phyloP scores from a whole-genome alignment of 116 monocot genomes.

The Dioscorea cayenensis region DNA sequence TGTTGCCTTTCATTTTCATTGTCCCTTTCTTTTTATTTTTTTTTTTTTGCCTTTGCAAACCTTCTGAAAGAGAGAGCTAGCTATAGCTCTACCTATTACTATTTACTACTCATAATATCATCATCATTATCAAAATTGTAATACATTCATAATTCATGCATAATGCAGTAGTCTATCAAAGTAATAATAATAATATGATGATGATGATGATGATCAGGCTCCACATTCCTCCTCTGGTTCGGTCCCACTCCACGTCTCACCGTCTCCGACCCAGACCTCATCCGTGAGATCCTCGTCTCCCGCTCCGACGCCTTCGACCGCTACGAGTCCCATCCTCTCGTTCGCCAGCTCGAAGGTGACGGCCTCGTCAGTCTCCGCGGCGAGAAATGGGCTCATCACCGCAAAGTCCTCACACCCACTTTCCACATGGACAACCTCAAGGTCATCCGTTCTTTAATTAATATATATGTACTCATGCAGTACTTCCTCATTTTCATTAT shows the following conservation, averaged over 20 bases:
- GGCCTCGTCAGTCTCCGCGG: slow-evolving; percentile 57
- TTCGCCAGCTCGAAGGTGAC: slow-evolving; percentile 66
- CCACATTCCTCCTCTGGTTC: slow-evolving; percentile 60
- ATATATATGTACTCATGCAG: too few species aligned
- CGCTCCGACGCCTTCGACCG: slow-evolving; percentile 46
- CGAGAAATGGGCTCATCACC: slow-evolving; percentile 56
- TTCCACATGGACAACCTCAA: slow-evolving; percentile 72
- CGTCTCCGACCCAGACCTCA: slow-evolving; percentile 45
- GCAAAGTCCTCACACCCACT: slow-evolving; percentile 44
- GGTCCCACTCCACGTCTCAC: slow-evolving; percentile 39
- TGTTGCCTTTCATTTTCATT: slow-evolving; percentile 18
- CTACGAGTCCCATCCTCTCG: slow-evolving; percentile 57
- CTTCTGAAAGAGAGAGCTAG: too few species aligned
- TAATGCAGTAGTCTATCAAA: too few species aligned
- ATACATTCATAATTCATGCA: too few species aligned
- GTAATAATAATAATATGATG: neutral
- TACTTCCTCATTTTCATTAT: too few species aligned
- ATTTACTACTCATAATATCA: neutral
- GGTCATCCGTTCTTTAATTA: slow-evolving; percentile 9
- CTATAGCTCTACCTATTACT: neutral
- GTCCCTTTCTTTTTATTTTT: slow-evolving; percentile 1
- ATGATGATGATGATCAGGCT: slow-evolving; percentile 16
- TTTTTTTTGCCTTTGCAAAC: neutral
- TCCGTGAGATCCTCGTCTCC: slow-evolving; percentile 41
- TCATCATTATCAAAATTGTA: neutral